Conservation (phyloP, 1,284 basidiomycete species). For the Testicularia cyperi region DNA sequence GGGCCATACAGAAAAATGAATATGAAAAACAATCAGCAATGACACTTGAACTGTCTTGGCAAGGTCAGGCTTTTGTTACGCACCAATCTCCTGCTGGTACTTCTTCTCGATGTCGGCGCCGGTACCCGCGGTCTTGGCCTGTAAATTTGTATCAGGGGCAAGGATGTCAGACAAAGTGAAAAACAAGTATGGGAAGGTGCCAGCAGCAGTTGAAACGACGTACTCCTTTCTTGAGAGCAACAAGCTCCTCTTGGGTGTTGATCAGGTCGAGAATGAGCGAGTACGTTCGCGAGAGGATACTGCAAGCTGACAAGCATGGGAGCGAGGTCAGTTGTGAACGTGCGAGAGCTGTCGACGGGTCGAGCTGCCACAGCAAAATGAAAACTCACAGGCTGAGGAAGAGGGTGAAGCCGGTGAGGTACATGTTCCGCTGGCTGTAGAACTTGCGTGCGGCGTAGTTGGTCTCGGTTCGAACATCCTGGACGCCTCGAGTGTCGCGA, state of each 20-base stretch:
- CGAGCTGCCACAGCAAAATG: no score
- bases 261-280: conserved; percentile 88
- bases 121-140: conserved; percentile 16
- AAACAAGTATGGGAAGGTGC: no score
- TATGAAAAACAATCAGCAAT: no score
- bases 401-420: conserved; percentile 76
- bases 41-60: no score
- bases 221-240: conserved; percentile 74
- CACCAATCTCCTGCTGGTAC: conserved; percentile 42
- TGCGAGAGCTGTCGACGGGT: background rate
- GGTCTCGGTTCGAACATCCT: conserved; percentile 77
- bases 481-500: conserved; percentile 67
- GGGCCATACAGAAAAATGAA: no score
- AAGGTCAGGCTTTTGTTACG: no score
- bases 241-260: conserved; percentile 82
- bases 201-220: no score
- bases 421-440: conserved; percentile 74
- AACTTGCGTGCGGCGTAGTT: conserved; percentile 83
- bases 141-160: no score
- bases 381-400: conserved; percentile 68
- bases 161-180: no score
- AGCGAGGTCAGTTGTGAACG: no score
- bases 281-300: conserved; percentile 84
- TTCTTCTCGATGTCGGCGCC: conserved; percentile 52
- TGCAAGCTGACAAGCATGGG: background rate